These are phyloP conservation scores for Hippophae tibetana DNA, from an alignment of 306 rosid genomes.

Conservation along the genomic window DNA sequence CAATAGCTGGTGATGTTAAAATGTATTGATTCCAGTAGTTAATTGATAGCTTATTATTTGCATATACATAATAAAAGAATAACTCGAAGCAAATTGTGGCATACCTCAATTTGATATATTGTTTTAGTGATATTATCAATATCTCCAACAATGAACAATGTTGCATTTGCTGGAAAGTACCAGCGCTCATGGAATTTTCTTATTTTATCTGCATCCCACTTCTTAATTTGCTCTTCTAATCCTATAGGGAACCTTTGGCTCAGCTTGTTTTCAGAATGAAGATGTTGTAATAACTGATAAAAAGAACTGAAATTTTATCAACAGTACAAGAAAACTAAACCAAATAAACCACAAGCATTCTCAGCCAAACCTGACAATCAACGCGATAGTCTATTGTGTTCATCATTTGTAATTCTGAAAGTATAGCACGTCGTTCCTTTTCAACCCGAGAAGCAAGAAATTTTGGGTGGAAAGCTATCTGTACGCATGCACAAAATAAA, in stretches of 20 bases:
- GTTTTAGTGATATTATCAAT: conserved; percentile 74
- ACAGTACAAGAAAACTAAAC: conserved; percentile 17
- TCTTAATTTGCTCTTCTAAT: conserved; percentile 93
- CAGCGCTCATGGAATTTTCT: conserved; percentile 98
- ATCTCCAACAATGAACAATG: conserved; percentile 95
- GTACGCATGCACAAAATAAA: conserved; percentile 30
- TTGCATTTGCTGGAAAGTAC: conserved; percentile 99
- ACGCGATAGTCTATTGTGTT: conserved; percentile 95
- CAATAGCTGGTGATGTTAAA: conserved; percentile 17
- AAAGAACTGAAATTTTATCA: conserved; percentile 18
- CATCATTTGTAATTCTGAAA: conserved; percentile 98
- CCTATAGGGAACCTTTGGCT: conserved; percentile 99
- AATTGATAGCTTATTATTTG: conserved; percentile 9
- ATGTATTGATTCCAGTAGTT: conserved; percentile 21
- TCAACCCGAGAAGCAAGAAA: conserved; percentile 96
- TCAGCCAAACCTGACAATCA: conserved; percentile 81
- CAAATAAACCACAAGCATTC: conserved; percentile 14
- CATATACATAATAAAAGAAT: conserved; percentile 12
- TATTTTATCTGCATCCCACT: conserved; percentile 95
- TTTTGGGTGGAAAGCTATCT: conserved; percentile 95
- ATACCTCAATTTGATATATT: conserved; percentile 74
- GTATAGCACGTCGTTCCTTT: conserved; percentile 94
- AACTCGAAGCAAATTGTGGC: conserved; percentile 19
- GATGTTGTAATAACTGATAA: conserved; percentile 75
- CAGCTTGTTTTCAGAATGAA: conserved; percentile 98